A percentile compares a stretch with the other conserved stretches of the same genome.
Conservation (phyloP, 495 filamentous ascomycete genomes). For the Penicillium fimorum region DNA sequence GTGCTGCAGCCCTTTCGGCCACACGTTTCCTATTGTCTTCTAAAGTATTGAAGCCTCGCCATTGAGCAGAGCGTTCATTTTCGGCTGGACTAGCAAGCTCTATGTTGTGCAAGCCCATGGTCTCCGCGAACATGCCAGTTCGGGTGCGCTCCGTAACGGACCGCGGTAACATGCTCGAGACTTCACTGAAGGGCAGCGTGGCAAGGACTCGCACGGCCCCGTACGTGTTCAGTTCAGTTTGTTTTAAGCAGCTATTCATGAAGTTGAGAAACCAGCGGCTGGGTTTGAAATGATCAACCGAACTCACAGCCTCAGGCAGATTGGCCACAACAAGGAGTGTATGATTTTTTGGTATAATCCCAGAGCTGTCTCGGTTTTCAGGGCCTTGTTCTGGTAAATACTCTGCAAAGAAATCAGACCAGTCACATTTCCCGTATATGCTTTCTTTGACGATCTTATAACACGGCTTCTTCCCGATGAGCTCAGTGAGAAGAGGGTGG, state of each 20-base stretch:
- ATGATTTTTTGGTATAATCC: conserved; percentile 51
- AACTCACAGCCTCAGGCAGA: conserved; percentile 27
- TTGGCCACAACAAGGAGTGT: conserved; percentile 68
- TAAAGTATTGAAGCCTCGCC: conserved; percentile 32
- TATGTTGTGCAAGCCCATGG: conserved; percentile 46
- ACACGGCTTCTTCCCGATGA: conserved; percentile 56
- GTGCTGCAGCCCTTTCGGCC: conserved; percentile 32
- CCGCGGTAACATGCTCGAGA: conserved; percentile 50
- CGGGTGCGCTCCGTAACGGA: conserved; percentile 50
- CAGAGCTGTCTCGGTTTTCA: conserved; percentile 21
- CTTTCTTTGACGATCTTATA: conserved; percentile 52
- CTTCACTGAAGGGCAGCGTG: conserved; percentile 55
- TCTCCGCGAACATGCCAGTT: conserved; percentile 54
- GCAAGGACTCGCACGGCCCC: conserved; percentile 70
- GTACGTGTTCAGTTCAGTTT: conserved; percentile 31
- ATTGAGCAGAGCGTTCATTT: conserved; percentile 12
- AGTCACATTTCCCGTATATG: conserved; percentile 46
- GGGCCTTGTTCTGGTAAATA: conserved; percentile 38
- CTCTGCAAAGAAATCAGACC: conserved; percentile 44
- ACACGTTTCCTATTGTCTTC: conserved; percentile 35
- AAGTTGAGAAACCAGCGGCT: conserved; percentile 34
- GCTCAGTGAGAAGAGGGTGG: conserved; percentile 58
- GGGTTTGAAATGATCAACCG: conserved; percentile 43
- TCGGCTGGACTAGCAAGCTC: conserved; percentile 42
- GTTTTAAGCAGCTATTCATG: conserved; percentile 32